A percentile compares a stretch with the other conserved stretches of the same genome.
Conservation (phyloP, 2,329 filamentous ascomycete species). For the Dothideomycetes sp. region DNA sequence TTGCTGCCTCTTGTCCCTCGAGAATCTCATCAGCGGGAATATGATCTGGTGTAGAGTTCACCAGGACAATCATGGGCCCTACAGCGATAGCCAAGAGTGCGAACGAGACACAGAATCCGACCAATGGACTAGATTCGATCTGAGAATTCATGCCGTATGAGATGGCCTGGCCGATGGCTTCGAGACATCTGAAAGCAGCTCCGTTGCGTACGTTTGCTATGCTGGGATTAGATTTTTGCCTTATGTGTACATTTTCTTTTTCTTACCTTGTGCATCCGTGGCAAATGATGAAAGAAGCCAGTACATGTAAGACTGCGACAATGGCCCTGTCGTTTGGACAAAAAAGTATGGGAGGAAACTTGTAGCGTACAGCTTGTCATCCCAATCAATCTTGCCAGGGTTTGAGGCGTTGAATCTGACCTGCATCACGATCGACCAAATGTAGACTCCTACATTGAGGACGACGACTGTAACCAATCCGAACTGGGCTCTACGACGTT, state of each 20-base stretch:
- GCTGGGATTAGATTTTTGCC: not conserved
- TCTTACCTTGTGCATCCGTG: constrained; percentile 5
- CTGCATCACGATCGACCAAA: constrained; percentile 12
- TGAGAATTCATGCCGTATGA: constrained; percentile 11
- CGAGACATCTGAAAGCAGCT: constrained; percentile 8
- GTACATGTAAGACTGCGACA: constrained; percentile 13
- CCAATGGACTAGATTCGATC: not conserved
- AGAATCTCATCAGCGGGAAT: constrained; percentile 18
- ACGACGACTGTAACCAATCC: constrained; percentile 38
- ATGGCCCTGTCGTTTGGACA: constrained; percentile 8
- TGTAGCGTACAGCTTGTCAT: constrained; percentile 2
- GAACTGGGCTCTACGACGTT: constrained; percentile 39
- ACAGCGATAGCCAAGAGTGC: constrained; percentile 25
- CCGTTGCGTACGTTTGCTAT: constrained; percentile 9
- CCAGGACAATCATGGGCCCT: constrained; percentile 25
- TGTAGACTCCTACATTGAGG: constrained; percentile 33
- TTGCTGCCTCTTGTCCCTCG: constrained; percentile 15
- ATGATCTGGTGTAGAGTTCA: constrained; percentile 26
- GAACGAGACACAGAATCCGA: constrained; percentile 24
- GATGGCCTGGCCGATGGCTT: constrained; percentile 11
- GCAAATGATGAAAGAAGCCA: constrained; percentile 12
- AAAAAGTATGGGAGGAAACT: constrained; percentile 11
- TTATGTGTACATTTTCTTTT: too few species aligned
- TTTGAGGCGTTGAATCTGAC: constrained; percentile 8
- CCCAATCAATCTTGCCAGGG: constrained; percentile 11